Evolutionary conservation across 352 stramenopile species (phyloP), one percentile per base, ranked within the genome.

Genomic region (Pythium dissotocum): DNA sequence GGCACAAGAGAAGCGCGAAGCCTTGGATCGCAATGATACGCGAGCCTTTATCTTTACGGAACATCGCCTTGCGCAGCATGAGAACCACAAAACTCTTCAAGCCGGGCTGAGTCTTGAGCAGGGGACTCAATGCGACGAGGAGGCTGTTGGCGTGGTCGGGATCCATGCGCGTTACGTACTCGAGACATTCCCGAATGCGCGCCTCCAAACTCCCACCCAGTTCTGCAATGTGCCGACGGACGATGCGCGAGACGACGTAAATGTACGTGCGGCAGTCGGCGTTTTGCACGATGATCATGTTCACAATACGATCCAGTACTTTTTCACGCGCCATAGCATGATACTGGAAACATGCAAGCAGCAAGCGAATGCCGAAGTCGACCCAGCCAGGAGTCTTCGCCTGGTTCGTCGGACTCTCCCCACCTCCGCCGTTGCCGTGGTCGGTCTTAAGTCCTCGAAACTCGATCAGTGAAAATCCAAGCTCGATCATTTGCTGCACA

Each of bases 41-140:
- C 14, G 75, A 83, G 28, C 59, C 46, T 70, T 78, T 73, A 49
- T 88, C 81, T 62, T 85, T 85, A 0, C 78, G 76, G 63, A 88
- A 87, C 79, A 89, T 85, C 2, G 78, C 77, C 58, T 89, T 89
- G 21, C 81, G 77, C 28, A 89, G 68, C 51, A 78, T 84, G 46
- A 88, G 54, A 40, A 89, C 72, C 1, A 88, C 63, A 46, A 80
- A 83, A 24, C 67, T 77, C 58, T 87, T 83, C 35, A 89, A 65
- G 24, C 63, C 65, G 24, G 73, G 66, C 5, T 82, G 76, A 2
- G 70, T 66, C 40, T 76, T 75, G 0, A 88, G 56, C 62, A 88
- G 32, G 40, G 77, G 72, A 2, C 70, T 74, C 26, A 89, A 46
- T 5, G 77, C 77, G 0, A 65, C 55, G 2, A 89, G 69, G 8